Base-by-base conservation (phyloP, 441 rosid species). In the Raphanus hybrid region DNA sequence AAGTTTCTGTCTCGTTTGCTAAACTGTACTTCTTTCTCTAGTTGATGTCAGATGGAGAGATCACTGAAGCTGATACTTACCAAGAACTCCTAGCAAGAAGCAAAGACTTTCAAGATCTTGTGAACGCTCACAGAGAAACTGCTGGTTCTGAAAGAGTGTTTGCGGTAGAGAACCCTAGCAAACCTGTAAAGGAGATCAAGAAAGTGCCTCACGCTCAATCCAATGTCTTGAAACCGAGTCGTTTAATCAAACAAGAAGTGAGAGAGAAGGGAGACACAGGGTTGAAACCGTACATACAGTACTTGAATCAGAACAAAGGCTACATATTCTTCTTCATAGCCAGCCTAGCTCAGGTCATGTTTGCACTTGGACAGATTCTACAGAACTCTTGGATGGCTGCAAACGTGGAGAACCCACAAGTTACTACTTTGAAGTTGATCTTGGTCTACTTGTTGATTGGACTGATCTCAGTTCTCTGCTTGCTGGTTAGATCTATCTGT, bases 341-440 rank as follows among this genome's bases (percentile, higher is more conserved):
- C 3, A 69, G 72, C 62, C 50, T 88, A 32, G 12, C 73, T 80
- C 97, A 96, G 67, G 63, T 92, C 61, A 27, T 64, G 16, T 89
- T 96, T 59, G 86, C 88, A 54, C 64, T 67, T 62, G 81, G 93
- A 60, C 98, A 90, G 88, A 84, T 92, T 82, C 57, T 75, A 8
- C 98, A 96, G 76, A 93, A 92, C 85, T 82, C 93, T 23, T 93
- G 98, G 98, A 87, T 96, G 97, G 99, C 99, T 71, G 90, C 91
- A 16, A 91, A 87, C 75, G 96, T 96, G 18, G 98, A 93, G 41
- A 85, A 92, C 68, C 92, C 98, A 37, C 26, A 81, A 76, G 87
- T 92, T 71, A 89, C 88, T 85, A 81, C 87, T 20, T 78, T 90
- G 85, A 68, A 74, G 76, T 74, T 96, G 86, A 91, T 93, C 16